Evolutionary conservation across 2,329 filamentous ascomycete species (phyloP).

Genomic region (Aspergillus carbonarius): DNA sequence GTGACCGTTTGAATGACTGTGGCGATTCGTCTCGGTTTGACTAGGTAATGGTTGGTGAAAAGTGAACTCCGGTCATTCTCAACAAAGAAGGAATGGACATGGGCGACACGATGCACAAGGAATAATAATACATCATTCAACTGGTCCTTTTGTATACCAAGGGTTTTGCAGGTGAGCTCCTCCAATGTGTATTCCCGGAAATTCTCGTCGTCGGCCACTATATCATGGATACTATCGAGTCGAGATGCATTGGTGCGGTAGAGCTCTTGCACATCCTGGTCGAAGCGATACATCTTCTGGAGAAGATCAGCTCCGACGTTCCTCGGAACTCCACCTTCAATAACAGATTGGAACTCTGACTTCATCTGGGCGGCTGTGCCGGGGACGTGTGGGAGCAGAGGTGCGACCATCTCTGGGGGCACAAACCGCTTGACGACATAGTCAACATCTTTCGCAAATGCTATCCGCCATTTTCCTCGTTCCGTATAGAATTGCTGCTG

Average conservation of each 20-base stretch:
- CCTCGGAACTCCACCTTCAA: constrained; percentile 44
- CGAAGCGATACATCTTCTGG: constrained; percentile 35
- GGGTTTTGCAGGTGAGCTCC: constrained; percentile 37
- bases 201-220: constrained; percentile 39
- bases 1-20: constrained; percentile 51
- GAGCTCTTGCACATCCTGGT: constrained; percentile 33
- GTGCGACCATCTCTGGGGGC: constrained; percentile 44
- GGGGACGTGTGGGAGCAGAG: constrained; percentile 54
- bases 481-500: constrained; percentile 46
- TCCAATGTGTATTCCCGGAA: constrained; percentile 35
- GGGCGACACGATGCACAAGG: constrained; percentile 35
- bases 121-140: constrained; percentile 35
- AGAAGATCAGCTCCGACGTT: constrained; percentile 38
- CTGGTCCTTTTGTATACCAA: constrained; percentile 31
- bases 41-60: constrained; percentile 43
- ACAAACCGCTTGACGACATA: constrained; percentile 54
- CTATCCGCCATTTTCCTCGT: constrained; percentile 45
- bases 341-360: constrained; percentile 33
- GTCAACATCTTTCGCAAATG: constrained; percentile 39
- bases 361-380: constrained; percentile 26
- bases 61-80: constrained; percentile 34
- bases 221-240: constrained; percentile 40
- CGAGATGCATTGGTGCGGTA: constrained; percentile 33
- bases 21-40: constrained; percentile 54
- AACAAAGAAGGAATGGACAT: constrained; percentile 35